Conservation (phyloP, 306 rosid genomes). For the Glycyrrhiza uralensis region DNA sequence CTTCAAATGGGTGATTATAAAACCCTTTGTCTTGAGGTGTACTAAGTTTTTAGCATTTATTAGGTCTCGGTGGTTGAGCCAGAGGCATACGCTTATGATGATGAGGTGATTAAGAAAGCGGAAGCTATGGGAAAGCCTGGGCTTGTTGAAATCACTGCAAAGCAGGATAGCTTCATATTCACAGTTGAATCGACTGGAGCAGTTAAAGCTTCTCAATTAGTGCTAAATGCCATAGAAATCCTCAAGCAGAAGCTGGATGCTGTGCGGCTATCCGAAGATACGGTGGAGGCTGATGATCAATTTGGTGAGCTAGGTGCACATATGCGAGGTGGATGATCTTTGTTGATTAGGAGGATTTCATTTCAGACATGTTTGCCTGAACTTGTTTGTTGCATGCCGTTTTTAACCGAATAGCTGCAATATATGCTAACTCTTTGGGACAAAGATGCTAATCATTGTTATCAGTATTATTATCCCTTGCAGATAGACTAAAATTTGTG, state of each 20-base stretch:
- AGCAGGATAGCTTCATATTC: conserved; percentile 87
- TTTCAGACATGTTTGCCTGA: conserved; percentile 14
- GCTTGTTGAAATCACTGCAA: conserved; percentile 81
- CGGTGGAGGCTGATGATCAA: conserved; percentile 90
- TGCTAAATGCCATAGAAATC: conserved; percentile 87
- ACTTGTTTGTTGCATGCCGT: conserved; percentile 27
- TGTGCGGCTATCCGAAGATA: conserved; percentile 88
- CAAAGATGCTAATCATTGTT: conserved; percentile 20
- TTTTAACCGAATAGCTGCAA: conserved; percentile 28
- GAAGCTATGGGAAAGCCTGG: conserved; percentile 97
- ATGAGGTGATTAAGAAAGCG: conserved; percentile 91
- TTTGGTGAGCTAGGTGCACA: conserved; percentile 98
- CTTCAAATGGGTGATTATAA: too few species aligned
- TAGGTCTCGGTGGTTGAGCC: conserved; percentile 74
- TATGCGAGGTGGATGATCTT: conserved; percentile 88
- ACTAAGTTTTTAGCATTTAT: neutral
- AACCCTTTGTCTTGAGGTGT: neutral
- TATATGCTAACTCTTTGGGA: conserved; percentile 2
- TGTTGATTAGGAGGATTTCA: neutral
- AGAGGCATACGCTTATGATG: conserved; percentile 89
- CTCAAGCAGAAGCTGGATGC: conserved; percentile 93
- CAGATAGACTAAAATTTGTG: neutral
- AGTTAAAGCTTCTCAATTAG: conserved; percentile 74
- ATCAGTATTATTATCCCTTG: neutral
- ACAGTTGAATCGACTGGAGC: conserved; percentile 95